A percentile compares a stretch with the other conserved stretches of the same genome.
phyloP scores from a whole-genome alignment of 108 stramenopile species.

The Epipyxis sp. region DNA sequence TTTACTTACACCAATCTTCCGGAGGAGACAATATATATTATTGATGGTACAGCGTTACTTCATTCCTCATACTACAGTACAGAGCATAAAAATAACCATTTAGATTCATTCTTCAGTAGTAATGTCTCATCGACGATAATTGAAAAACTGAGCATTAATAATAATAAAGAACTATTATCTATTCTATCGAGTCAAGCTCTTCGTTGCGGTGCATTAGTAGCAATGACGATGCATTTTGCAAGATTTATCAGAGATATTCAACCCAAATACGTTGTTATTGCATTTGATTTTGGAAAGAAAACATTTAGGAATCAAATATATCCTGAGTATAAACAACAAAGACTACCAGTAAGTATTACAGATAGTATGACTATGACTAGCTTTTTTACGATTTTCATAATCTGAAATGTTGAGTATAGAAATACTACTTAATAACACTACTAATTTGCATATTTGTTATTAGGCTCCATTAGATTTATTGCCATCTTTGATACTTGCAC shows the following conservation, averaged over 20 bases:
- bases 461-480: background rate
- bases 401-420: too few relatives aligned
- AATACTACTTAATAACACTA: too few relatives aligned
- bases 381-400: too few relatives aligned
- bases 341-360: too few relatives aligned
- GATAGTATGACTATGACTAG: too few relatives aligned
- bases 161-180: background rate
- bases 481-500: background rate
- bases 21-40: background rate
- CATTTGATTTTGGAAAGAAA: background rate
- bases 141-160: background rate
- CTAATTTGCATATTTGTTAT: too few relatives aligned
- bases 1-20: conserved; percentile 4
- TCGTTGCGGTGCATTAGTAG: background rate
- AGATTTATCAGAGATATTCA: background rate
- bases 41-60: conserved; percentile 14
- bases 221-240: background rate
- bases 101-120: background rate
- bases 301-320: background rate
- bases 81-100: background rate
- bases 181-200: background rate
- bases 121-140: background rate
- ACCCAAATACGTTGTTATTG: background rate
- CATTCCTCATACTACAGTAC: background rate
- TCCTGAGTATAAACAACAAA: too few relatives aligned